Evolutionary conservation across 306 rosid species (phyloP), one percentile per base, ranked within the genome.

Genomic region (Lathyrus tuberosus): DNA sequence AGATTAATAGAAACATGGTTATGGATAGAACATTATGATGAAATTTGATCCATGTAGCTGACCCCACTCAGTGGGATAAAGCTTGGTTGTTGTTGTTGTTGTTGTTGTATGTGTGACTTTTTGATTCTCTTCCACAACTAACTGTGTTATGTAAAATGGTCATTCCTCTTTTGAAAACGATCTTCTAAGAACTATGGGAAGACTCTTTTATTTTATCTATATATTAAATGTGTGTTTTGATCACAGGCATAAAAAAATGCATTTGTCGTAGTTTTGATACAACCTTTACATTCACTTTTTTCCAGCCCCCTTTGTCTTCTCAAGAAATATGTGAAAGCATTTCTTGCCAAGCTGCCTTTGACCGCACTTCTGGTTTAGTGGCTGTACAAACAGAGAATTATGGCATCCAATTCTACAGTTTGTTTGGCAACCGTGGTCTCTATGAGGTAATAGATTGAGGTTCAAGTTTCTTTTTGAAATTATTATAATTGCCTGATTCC

Each of bases 361-460:
- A 88, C 76, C 74, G 80, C 77, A 13, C 78, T 77, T 72, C 91
- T 84, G 99, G 96, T 53, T 62, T 84, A 38, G 87, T 89, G 80
- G 99, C 92, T 33, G 83, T 91, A 78, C 84, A 77, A 47, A 84
- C 99, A 67, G 91, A 86, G 70, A 87, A 89, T 77, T 94, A 91
- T 63, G 74, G 89, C 78, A 76, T 94, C 69, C 99, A 94, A 75
- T 84, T 94, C 72, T 94, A 85, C 81, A 89, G 89, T 78, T 75
- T 94, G 87, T 78, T 86, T 89, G 96, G 85, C 71, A 88, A 94
- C 78, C 84, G 86, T 20, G 97, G 85, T 76, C 47, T 86, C 71
- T 84, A 90, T 71, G 95, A 94, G 99, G 99, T 94, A 76, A 73
- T 67, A 16, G 43, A 46, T 42, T 63, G 76, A 43, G 28, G 17